Evolutionary conservation across 345 rosid genomes (phyloP).

Genomic region (Hevea brasiliensis): DNA sequence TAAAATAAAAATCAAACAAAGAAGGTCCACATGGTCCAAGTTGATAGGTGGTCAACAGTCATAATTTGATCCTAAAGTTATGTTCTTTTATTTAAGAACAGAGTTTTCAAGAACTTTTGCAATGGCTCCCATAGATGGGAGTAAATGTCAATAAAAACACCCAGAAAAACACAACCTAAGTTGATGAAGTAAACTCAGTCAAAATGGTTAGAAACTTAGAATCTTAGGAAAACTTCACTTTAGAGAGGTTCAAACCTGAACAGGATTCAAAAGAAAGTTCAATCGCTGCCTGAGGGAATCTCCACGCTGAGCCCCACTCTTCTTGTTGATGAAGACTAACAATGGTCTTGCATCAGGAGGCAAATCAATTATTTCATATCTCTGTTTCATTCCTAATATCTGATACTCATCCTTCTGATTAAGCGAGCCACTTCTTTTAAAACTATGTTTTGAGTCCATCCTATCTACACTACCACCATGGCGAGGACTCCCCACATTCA

Average conservation of each 20-base stretch:
- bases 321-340: slow-evolving; percentile 74
- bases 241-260: slow-evolving; percentile 42
- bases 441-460: slow-evolving; percentile 48
- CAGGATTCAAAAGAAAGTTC: slow-evolving; percentile 76
- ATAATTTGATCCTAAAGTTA: neutral
- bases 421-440: slow-evolving; percentile 62
- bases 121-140: neutral
- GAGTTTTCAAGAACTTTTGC: neutral
- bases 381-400: slow-evolving; percentile 60
- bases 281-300: slow-evolving; percentile 66
- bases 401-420: slow-evolving; percentile 76
- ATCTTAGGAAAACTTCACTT: neutral
- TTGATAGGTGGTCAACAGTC: neutral
- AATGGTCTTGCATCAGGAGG: slow-evolving; percentile 70
- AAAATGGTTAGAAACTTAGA: neutral
- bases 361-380: slow-evolving; percentile 62
- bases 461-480: slow-evolving; percentile 47
- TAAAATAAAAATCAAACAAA: neutral
- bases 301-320: slow-evolving; percentile 83
- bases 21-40: neutral
- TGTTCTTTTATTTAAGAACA: neutral
- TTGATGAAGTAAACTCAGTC: neutral
- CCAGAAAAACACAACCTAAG: neutral
- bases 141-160: neutral
- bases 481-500: slow-evolving; percentile 33